Base-by-base conservation (phyloP, 306 rosid species). In the Cicer cuneatum region DNA sequence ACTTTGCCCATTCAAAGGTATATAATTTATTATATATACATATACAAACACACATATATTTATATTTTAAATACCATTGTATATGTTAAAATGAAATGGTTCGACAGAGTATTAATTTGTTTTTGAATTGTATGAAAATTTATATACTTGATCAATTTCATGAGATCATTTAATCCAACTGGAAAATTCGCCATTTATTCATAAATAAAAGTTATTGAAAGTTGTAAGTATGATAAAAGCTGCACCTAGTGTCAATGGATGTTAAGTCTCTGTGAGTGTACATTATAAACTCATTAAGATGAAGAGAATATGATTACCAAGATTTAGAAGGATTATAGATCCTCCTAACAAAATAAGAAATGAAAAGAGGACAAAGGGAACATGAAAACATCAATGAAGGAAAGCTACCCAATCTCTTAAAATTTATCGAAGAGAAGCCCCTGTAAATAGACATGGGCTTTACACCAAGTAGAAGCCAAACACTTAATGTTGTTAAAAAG, bases 311-410 rank as follows among this genome's bases (percentile, higher is more conserved):
- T 64, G 9, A 41, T 41, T 16, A 10, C 29, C 16, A 11, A 16
- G 13, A 64, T 49, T 61, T 37, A 10, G 69, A 37, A 64, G 37
- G 10, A 64, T 15, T 15, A 41, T 13, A 41, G 51, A 16, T 1
- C 47, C 6, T 64, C 37, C 51, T 41, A 40, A 63, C 38, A 40
- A 7, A 65, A 18, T 41, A 19, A 10, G 37, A 65, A 15, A 10
- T 5, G 19, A 9, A 15, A 63, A 63, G 16, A 62, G 45, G 24
- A 15, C 48, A 65, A 65, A 42, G 71, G 33, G 18, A 42, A 65
- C 53, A 43, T 18, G 71, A 65, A 57, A 43, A 42, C 69, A 65
- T 43, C 54, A 65, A 65, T 19, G 39, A 42, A 65, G 53, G 7
- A 42, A 65, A 65, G 71, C 53, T 19, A 10, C 16, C 53, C 39